These are phyloP conservation scores for Rhodofomes roseus DNA, from an alignment of 1,284 basidiomycete genomes.

Conservation along the genomic window DNA sequence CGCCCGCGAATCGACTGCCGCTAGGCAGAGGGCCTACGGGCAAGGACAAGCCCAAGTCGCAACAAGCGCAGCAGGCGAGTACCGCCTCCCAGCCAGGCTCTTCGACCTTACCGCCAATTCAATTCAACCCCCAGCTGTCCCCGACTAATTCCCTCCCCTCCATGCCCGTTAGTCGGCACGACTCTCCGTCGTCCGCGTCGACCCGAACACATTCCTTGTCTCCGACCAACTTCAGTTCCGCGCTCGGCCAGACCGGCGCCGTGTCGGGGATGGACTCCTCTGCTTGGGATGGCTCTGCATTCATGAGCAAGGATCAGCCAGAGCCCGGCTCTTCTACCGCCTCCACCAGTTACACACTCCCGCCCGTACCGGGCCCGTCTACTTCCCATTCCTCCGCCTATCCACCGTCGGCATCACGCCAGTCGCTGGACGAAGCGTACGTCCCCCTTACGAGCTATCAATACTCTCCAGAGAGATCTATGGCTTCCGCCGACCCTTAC, in stretches of 20 bases:
- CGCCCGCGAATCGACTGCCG: slow-evolving; percentile 65
- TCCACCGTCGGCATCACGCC: slow-evolving; percentile 32
- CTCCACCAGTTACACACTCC: slow-evolving; percentile 38
- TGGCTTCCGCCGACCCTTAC: slow-evolving; percentile 30
- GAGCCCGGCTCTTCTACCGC: slow-evolving; percentile 37
- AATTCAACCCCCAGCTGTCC: slow-evolving; percentile 8
- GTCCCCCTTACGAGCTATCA: slow-evolving; percentile 32
- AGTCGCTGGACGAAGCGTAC: slow-evolving; percentile 37
- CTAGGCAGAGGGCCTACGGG: slow-evolving; percentile 82
- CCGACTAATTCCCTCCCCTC: slow-evolving; percentile 14
- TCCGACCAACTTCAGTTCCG: slow-evolving; percentile 28
- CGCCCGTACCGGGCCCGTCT: slow-evolving; percentile 35
- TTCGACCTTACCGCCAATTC: slow-evolving; percentile 13
- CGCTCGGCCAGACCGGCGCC: slow-evolving; percentile 31
- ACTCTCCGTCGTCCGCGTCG: slow-evolving; percentile 33
- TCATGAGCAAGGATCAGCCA: slow-evolving; percentile 48
- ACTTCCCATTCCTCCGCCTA: slow-evolving; percentile 34
- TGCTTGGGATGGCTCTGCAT: slow-evolving; percentile 56
- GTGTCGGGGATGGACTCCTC: slow-evolving; percentile 47
- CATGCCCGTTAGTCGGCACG: slow-evolving; percentile 20
- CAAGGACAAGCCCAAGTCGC: slow-evolving; percentile 66
- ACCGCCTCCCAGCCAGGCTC: slow-evolving; percentile 14
- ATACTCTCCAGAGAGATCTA: slow-evolving; percentile 38
- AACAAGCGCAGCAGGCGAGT: slow-evolving; percentile 24
- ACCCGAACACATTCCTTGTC: slow-evolving; percentile 33